Conservation (phyloP, 257 asterid species). For the Plantago elongata region DNA sequence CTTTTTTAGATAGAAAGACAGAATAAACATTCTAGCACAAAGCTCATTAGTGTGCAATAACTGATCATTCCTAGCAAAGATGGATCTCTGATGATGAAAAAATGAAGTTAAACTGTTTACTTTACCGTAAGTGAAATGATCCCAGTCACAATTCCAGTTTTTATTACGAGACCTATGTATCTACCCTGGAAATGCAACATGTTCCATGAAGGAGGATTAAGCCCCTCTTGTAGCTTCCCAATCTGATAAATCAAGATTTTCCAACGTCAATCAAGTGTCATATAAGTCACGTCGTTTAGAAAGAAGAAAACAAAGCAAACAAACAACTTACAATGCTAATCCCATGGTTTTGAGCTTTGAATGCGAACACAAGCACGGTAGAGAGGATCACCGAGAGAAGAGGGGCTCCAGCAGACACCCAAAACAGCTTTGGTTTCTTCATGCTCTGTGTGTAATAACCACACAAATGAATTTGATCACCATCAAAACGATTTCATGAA, state of each 20-base stretch:
- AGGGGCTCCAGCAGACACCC: conserved; percentile 98
- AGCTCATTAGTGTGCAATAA: too few species aligned
- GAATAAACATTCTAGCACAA: too few species aligned
- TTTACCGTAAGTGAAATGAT: conserved; percentile 81
- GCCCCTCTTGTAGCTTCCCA: conserved; percentile 70
- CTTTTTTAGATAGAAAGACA: too few species aligned
- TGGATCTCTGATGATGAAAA: neutral
- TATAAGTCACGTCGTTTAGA: too few species aligned
- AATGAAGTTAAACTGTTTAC: neutral
- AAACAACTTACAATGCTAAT: conserved; percentile 54
- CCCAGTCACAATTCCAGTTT: conserved; percentile 85
- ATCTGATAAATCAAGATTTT: conserved; percentile 33
- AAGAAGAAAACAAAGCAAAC: neutral
- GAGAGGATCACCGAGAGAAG: conserved; percentile 64
- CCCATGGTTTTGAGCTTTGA: conserved; percentile 75
- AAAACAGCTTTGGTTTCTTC: conserved; percentile 70
- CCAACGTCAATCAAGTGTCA: neutral
- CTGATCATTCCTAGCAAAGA: too few species aligned
- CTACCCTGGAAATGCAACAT: conserved; percentile 64
- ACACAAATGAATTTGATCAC: neutral
- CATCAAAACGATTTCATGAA: neutral
- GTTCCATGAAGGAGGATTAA: conserved; percentile 89
- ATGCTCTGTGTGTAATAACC: conserved; percentile 46
- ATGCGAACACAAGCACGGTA: conserved; percentile 57
- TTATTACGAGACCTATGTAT: conserved; percentile 57